Evolutionary conservation across 495 filamentous ascomycete genomes (phyloP).

Genomic region (Lasiosphaeris hirsuta): DNA sequence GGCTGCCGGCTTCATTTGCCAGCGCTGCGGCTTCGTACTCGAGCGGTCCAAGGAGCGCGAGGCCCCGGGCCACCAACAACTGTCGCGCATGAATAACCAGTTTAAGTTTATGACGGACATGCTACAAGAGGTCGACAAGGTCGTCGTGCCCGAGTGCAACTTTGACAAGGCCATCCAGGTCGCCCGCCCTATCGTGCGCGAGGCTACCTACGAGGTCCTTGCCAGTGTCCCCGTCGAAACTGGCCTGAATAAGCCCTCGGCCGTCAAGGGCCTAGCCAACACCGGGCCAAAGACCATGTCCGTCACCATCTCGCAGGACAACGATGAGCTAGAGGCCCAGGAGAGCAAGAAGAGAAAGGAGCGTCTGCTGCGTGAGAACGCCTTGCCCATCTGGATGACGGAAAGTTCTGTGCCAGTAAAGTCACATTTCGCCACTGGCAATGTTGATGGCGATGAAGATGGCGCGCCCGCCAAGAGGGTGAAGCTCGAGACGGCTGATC

Average conservation of each 20-base stretch:
- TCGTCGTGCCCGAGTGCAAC: constrained; percentile 78
- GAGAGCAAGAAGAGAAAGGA: constrained; percentile 72
- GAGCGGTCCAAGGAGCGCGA: constrained; percentile 62
- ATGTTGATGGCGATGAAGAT: constrained; percentile 32
- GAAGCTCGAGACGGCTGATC: constrained; percentile 49
- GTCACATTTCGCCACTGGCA: constrained; percentile 6
- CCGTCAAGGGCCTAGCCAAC: constrained; percentile 67
- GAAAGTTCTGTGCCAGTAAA: constrained; percentile 69
- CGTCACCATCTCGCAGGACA: constrained; percentile 70
- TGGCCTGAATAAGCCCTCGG: constrained; percentile 50
- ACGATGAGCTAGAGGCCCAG: constrained; percentile 70
- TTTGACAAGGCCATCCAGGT: constrained; percentile 71
- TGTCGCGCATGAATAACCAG: constrained; percentile 81
- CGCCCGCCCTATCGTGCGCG: constrained; percentile 58
- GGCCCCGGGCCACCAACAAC: constrained; percentile 76
- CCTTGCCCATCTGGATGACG: constrained; percentile 84
- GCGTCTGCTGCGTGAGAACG: constrained; percentile 75
- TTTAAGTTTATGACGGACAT: constrained; percentile 79
- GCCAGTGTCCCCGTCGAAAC: constrained; percentile 49
- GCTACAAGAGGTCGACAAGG: constrained; percentile 79
- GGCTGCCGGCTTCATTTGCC: constrained; percentile 73
- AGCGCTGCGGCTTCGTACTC: constrained; percentile 71
- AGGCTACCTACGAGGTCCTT: constrained; percentile 58
- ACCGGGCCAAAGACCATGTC: constrained; percentile 68
- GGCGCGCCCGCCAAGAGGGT: constrained; percentile 51